Evolutionary conservation across 371 early-diverging fungal species (phyloP), one percentile per base, ranked within the genome.

Genomic region (Choanephora cucurbitarum): DNA sequence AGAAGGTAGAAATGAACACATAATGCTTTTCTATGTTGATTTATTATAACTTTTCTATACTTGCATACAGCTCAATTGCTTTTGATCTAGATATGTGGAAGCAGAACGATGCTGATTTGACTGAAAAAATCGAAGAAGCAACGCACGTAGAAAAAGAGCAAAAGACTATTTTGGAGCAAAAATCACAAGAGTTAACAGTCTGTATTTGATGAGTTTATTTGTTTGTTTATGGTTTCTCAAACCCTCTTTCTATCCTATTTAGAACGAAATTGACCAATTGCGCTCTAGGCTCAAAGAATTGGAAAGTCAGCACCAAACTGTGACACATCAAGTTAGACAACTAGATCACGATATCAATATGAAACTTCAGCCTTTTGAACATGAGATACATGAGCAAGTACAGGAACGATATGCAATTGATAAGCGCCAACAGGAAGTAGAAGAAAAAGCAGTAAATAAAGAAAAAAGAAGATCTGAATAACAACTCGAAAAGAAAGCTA

Each of bases 61-160:
- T n/a, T n/a, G n/a, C n/a, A 23, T 28, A 15, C 17, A 52, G 17
- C 28, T 41, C 23, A 22, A 42, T 53, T 14, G 53, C 49, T 5
- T 59, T 59, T 48, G 60, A 59, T 41, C 24, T 42, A 14, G 53
- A 45, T 7, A 52, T 59, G 48, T 59, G 60, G 53, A 45, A 40
- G 9, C 53, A 53, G 41, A 52, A 34, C 13, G 47, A 59, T 14
- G 8, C 48, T 8, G 60, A 59, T 23, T 33, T 59, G 17, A 46
- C 24, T 11, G 54, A 53, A n/a, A 46, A 47, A 13, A 59, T 59
- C 34, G 48, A 53, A 3, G 60, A 59, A 42, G 46, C 43, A 37
- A 45, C 52, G 14, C 52, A 58, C 18, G 21, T 18, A 15, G 58
- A 58, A 24, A 34, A 2, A 10, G 46, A 52, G 5, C 24, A 45